Percentiles rank a stretch among this genome's conserved stretches.
phyloP scores from a whole-genome alignment of 1,139 yeast genomes.

The Zygosaccharomyces sapae region DNA sequence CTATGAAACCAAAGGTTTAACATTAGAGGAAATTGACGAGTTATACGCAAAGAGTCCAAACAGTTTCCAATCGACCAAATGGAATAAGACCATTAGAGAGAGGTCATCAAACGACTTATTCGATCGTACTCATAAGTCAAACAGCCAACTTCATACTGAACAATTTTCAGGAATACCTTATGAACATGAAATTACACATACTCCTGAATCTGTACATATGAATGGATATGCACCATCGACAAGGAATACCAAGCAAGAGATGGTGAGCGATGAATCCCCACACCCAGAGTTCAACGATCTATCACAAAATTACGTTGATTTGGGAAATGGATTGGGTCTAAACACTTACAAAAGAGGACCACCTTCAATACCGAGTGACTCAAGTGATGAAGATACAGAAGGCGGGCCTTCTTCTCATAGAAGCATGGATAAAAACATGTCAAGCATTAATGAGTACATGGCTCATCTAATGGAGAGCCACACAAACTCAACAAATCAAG shows the following conservation, averaged over 20 bases:
- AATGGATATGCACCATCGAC: background rate
- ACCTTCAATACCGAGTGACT: slow-evolving; percentile 31
- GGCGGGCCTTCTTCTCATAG: slow-evolving; percentile 17
- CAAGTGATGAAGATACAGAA: slow-evolving; percentile 23
- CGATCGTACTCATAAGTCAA: slow-evolving; percentile 10
- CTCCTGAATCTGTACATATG: background rate
- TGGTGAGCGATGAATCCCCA: slow-evolving; percentile 2
- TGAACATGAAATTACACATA: background rate
- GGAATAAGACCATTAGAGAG: slow-evolving; percentile 29
- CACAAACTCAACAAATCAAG: slow-evolving; percentile 14
- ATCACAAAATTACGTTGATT: slow-evolving; percentile 27
- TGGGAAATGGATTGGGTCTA: slow-evolving; percentile 36
- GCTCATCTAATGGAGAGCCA: slow-evolving; percentile 27
- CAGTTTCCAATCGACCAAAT: slow-evolving; percentile 34
- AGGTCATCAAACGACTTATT: slow-evolving; percentile 12
- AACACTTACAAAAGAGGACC: slow-evolving; percentile 33
- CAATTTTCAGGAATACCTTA: background rate
- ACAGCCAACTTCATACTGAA: slow-evolving; percentile 9
- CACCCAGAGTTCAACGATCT: slow-evolving; percentile 13
- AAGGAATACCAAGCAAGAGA: background rate
- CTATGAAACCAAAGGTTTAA: slow-evolving; percentile 71
- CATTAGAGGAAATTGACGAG: slow-evolving; percentile 73
- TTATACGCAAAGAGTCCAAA: slow-evolving; percentile 47
- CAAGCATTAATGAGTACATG: slow-evolving; percentile 29
- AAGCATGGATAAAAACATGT: slow-evolving; percentile 15